Evolutionary conservation across 2,329 filamentous ascomycete genomes (phyloP).

Genomic region (Stagonosporopsis cucurbitacearum): DNA sequence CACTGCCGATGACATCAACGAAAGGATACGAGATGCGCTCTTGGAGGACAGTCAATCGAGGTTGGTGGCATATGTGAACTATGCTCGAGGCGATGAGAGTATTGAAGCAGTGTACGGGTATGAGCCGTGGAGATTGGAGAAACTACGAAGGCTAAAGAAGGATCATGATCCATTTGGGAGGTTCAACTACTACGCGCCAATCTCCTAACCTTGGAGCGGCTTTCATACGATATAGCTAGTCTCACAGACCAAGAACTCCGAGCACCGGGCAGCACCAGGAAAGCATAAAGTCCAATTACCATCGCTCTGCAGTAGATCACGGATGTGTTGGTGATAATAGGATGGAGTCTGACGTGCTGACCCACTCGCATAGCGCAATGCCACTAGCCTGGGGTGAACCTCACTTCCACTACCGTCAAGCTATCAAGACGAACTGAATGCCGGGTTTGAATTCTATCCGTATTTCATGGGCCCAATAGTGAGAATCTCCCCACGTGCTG

Average conservation of each 20-base stretch:
- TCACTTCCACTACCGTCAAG: neutral
- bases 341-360: constrained; percentile 16
- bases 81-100: constrained; percentile 39
- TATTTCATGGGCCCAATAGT: neutral
- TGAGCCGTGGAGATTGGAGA: constrained; percentile 44
- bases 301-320: neutral
- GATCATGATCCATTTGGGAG: constrained; percentile 41
- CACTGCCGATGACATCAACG: neutral
- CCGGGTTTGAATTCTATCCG: neutral
- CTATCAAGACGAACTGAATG: neutral
- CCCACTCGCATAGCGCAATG: constrained; percentile 19
- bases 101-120: constrained; percentile 43
- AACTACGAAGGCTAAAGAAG: constrained; percentile 40
- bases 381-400: constrained; percentile 7
- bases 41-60: neutral
- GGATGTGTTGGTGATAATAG: neutral
- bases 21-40: neutral
- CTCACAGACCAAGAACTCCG: neutral
- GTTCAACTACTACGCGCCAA: constrained; percentile 42
- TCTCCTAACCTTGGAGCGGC: constrained; percentile 2
- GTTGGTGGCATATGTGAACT: constrained; percentile 43
- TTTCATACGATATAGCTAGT: neutral
- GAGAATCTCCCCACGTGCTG: neutral
- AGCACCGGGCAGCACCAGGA: neutral
- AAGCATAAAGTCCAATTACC: neutral